Conservation (phyloP, 83 land plant species). For the Picea engelmannii region DNA sequence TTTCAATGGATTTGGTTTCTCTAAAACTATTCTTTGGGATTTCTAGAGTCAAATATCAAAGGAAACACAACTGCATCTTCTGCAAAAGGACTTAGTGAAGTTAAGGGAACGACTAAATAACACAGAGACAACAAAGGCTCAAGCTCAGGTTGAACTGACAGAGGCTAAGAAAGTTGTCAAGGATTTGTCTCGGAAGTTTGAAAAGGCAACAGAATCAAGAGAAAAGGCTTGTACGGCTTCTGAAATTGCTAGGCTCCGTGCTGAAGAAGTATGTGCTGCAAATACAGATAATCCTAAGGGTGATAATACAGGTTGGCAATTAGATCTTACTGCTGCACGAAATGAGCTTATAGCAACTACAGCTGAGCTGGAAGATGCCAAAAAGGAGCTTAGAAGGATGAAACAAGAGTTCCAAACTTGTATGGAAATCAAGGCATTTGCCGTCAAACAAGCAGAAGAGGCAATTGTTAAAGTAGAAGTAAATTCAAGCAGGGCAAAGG, state of each 20-base stretch:
- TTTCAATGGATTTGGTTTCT: neutral
- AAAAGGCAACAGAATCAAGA: conserved; percentile 32
- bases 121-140: conserved; percentile 50
- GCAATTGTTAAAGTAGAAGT: conserved; percentile 28
- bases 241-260: conserved; percentile 35
- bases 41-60: conserved; percentile 44
- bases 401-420: conserved; percentile 53
- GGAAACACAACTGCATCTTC: conserved; percentile 59
- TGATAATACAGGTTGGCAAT: conserved; percentile 24
- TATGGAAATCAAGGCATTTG: conserved; percentile 41
- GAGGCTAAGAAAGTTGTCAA: conserved; percentile 47
- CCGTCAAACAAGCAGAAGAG: conserved; percentile 39
- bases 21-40: neutral
- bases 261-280: conserved; percentile 34
- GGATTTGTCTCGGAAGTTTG: conserved; percentile 40
- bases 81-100: conserved; percentile 61
- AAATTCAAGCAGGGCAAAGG: conserved; percentile 33
- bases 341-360: conserved; percentile 36
- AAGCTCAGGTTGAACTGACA: conserved; percentile 58
- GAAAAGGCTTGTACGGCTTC: conserved; percentile 29
- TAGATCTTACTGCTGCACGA: conserved; percentile 42
- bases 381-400: conserved; percentile 51
- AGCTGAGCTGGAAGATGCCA: conserved; percentile 58
- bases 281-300: neutral
- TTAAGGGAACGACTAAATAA: conserved; percentile 45